Evolutionary conservation across 345 rosid genomes (phyloP).

Genomic region (Moricandia moricandioides): DNA sequence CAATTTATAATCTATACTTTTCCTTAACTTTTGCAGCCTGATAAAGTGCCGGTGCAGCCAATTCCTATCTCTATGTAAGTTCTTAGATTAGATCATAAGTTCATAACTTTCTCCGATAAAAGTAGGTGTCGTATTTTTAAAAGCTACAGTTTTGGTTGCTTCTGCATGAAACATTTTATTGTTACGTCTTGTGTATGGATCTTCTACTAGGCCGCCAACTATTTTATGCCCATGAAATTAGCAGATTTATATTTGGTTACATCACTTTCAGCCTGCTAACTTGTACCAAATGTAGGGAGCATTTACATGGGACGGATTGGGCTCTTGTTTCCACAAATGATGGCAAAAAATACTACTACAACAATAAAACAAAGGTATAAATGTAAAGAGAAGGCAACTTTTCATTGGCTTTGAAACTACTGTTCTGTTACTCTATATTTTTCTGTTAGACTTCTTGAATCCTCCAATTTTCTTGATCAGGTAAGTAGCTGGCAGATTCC

Average conservation of each 20-base stretch:
- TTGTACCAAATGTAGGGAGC: conserved; percentile 55
- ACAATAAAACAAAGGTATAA: conserved; percentile 76
- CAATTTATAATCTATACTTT: conserved; percentile 8
- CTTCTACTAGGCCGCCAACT: conserved; percentile 20
- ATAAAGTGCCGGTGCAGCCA: conserved; percentile 61
- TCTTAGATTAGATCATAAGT: conserved; percentile 4
- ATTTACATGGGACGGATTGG: conserved; percentile 86
- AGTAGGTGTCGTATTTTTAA: not conserved
- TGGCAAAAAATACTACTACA: conserved; percentile 89
- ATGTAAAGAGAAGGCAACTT: not conserved
- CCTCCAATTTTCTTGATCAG: conserved; percentile 41
- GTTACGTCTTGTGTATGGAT: conserved; percentile 4
- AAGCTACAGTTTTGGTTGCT: conserved; percentile 9
- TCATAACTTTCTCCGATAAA: conserved; percentile 13
- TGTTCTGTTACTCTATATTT: not conserved
- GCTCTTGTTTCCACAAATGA: conserved; percentile 78
- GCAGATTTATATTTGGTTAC: not conserved
- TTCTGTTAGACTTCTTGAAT: conserved; percentile 14
- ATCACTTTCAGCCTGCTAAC: conserved; percentile 1
- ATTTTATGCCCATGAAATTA: not conserved
- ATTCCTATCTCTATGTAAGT: conserved; percentile 88
- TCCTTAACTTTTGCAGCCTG: conserved; percentile 57
- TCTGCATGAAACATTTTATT: not conserved
- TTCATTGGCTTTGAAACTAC: not conserved
- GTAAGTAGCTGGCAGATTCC: conserved; percentile 98